These are phyloP conservation scores for Pleurozium schreberi DNA, from an alignment of 225 moss, liverwort and hornwort genomes.

Conservation along the genomic window DNA sequence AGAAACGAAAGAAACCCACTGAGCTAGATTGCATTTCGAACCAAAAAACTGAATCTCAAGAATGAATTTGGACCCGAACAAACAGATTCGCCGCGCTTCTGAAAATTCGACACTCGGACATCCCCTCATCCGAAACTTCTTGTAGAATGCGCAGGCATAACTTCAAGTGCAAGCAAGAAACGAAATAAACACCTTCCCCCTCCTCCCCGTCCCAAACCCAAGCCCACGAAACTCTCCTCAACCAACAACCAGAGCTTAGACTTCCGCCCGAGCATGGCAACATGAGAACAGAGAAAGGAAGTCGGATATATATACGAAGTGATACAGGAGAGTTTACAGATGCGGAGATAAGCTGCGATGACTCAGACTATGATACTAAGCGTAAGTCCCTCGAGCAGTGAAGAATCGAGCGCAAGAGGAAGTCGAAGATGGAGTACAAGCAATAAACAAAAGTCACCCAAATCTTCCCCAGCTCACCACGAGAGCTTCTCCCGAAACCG, in stretches of 20 bases:
- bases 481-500: too few species aligned
- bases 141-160: neutral
- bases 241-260: neutral
- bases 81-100: neutral
- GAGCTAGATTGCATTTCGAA: neutral
- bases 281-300: neutral
- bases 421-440: neutral
- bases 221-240: neutral
- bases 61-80: too few species aligned
- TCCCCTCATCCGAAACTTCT: too few species aligned
- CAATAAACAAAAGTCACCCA: neutral
- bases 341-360: neutral
- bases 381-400: neutral
- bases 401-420: neutral
- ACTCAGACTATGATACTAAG: too few species aligned
- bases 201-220: neutral
- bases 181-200: neutral
- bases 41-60: neutral
- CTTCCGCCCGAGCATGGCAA: neutral
- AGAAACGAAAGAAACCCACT: too few species aligned
- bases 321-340: neutral
- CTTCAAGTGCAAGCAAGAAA: neutral
- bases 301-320: neutral
- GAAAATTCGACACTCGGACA: neutral
- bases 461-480: neutral